Evolutionary conservation across 139 green algal species (phyloP), one percentile per base, ranked within the genome.

Genomic region (Coelastrella sp.): DNA sequence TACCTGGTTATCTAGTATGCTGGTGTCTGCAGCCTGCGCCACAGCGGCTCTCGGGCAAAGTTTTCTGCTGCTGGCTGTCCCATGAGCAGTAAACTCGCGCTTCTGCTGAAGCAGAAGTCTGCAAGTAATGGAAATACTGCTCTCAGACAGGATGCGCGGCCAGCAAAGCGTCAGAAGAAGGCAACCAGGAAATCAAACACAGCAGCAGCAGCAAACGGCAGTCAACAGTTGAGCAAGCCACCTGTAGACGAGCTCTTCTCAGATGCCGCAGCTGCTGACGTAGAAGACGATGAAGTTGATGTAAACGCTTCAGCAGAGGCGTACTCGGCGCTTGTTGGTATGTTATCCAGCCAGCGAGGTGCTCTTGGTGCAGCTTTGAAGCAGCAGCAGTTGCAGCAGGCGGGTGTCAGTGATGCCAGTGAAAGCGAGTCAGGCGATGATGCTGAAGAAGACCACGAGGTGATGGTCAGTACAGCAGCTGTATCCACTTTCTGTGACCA

Each of bases 241-340:
- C 19, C 9, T 10, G 7, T 24, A 6, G 63, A 27, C 19, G 0
- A 60, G 25, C 49, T 0, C 80, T 22, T 56, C 8, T 14, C 58
- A 49, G 80, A 15, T 59, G 78, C 49, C 49, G 19, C 35, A 74
- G 83, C 79, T 79, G 24, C n/a, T 87, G 59, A 72, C 35, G 35
- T 49, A 20, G 85, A 90, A 14, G 85, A 82, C 11, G 90, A 87
- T 75, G 80, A 78, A 61, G 61, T 59, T 58, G 8, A 66, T 12
- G 24, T 4, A 17, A 14, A 15, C 20, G 72, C 61, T 80, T 56
- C 25, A 60, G 85, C 68, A 35, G 80, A 89, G 24, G 90, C 87
- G 6, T 93, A 93, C 74, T 35, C 49, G 6, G 59, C 73, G 8
- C 74, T 93, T 49, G 27, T 93, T 49, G 86, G 90, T 24, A 86